phyloP scores from a whole-genome alignment of 2,329 filamentous ascomycete genomes.

The Fusarium algeriense region DNA sequence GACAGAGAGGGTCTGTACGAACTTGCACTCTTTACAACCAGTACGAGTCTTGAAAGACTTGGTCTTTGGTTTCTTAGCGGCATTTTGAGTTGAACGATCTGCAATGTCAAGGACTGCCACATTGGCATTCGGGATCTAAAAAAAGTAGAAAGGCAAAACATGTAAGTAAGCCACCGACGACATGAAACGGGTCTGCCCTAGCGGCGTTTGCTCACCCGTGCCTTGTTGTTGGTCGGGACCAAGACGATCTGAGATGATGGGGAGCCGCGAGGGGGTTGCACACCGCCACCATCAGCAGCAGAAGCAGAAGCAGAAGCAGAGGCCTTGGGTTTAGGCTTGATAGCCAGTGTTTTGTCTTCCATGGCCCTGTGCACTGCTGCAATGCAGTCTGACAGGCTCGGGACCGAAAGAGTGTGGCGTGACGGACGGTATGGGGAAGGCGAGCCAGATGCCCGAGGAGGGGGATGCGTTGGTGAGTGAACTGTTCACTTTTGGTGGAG shows the following conservation, averaged over 20 bases:
- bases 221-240: background rate
- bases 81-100: background rate
- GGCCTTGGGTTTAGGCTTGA: background rate
- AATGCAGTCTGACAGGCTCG: background rate
- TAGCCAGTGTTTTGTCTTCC: background rate
- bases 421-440: conserved; percentile 1
- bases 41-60: conserved; percentile 40
- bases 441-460: background rate
- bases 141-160: background rate
- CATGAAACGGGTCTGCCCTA: conserved; percentile 2
- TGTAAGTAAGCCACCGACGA: conserved; percentile 7
- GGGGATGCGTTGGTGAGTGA: conserved; percentile 7
- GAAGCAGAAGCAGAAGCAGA: background rate
- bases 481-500: conserved; percentile 3
- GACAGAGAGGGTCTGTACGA: background rate
- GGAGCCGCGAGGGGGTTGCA: background rate
- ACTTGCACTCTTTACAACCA: conserved; percentile 44
- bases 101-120: conserved; percentile 29
- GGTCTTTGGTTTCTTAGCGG: conserved; percentile 18
- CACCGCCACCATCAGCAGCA: background rate
- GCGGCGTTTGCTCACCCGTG: conserved; percentile 1
- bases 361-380: background rate
- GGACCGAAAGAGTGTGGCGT: background rate
- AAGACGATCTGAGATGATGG: conserved; percentile 6
- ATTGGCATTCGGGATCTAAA: conserved; percentile 23